A percentile compares a stretch with the other conserved stretches of the same genome.
Conservation (phyloP, 2,329 filamentous ascomycete genomes). For the Hymenoscyphus scutula region DNA sequence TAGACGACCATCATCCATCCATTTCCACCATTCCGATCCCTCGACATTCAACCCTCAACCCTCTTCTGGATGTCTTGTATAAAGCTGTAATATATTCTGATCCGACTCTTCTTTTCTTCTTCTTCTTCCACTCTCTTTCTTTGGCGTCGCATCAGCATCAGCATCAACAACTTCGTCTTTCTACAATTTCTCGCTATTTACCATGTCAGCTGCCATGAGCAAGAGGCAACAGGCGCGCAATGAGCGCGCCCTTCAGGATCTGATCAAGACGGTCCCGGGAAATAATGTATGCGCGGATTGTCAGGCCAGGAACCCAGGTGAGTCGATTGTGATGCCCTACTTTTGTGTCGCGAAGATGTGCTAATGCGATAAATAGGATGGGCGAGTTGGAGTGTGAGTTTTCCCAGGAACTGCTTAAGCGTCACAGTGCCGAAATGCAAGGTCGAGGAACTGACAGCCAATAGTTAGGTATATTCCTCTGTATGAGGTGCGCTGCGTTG, state of each 20-base stretch:
- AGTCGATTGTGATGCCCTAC: constrained; percentile 31
- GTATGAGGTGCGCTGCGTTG: constrained; percentile 93
- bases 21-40: neutral
- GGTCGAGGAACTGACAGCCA: constrained; percentile 24
- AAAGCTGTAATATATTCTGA: constrained; percentile 21
- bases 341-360: constrained; percentile 9
- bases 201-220: constrained; percentile 73
- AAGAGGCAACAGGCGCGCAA: constrained; percentile 98
- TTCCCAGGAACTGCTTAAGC: constrained; percentile 2
- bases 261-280: constrained; percentile 78
- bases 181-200: constrained; percentile 8
- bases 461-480: constrained; percentile 91
- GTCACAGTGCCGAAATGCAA: neutral
- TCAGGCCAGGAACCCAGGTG: constrained; percentile 86
- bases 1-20: neutral
- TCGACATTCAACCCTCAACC: too few species aligned
- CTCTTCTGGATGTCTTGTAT: constrained; percentile 27
- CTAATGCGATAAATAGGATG: constrained; percentile 31
- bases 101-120: constrained; percentile 5
- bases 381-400: constrained; percentile 39
- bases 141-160: constrained; percentile 9
- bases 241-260: constrained; percentile 84
- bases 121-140: constrained; percentile 6
- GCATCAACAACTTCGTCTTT: neutral
- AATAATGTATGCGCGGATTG: constrained; percentile 97